These are phyloP conservation scores for Groenewaldozyma salmanticensis DNA, from an alignment of 805 yeast genomes.

Conservation along the genomic window DNA sequence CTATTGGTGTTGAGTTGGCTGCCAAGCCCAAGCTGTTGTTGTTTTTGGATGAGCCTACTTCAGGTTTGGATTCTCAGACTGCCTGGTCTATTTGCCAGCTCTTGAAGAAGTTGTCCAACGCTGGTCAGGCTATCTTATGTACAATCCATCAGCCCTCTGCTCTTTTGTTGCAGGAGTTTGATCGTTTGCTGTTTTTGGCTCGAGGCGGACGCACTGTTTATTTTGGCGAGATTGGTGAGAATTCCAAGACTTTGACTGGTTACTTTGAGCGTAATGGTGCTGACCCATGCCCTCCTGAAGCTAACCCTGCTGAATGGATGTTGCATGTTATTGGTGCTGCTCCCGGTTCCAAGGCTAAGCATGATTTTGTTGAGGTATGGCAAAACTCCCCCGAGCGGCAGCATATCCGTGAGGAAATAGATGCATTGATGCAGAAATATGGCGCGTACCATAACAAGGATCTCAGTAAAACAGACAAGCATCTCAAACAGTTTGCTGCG, in stretches of 20 bases:
- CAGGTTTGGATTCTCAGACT: constrained; percentile 60
- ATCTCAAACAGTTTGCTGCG: constrained; percentile 34
- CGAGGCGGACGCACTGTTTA: constrained; percentile 67
- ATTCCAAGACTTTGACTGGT: constrained; percentile 46
- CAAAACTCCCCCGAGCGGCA: constrained; percentile 51
- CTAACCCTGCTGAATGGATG: constrained; percentile 92
- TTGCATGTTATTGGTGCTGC: constrained; percentile 43
- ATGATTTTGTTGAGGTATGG: constrained; percentile 58
- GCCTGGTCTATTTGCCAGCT: constrained; percentile 58
- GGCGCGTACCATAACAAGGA: constrained; percentile 17
- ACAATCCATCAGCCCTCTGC: constrained; percentile 88
- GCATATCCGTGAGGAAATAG: constrained; percentile 46
- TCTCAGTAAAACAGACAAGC: neutral
- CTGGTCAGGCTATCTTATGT: constrained; percentile 58
- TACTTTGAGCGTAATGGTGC: constrained; percentile 64
- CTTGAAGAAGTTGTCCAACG: constrained; percentile 48
- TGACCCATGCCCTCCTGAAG: constrained; percentile 52
- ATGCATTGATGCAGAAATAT: constrained; percentile 52
- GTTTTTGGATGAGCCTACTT: constrained; percentile 60
- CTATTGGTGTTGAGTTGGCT: constrained; percentile 59
- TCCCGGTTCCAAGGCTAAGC: constrained; percentile 25
- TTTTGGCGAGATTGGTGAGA: constrained; percentile 62
- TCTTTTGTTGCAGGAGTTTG: constrained; percentile 64
- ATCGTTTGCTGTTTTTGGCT: constrained; percentile 59
- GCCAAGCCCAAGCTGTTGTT: constrained; percentile 53